phyloP scores from a whole-genome alignment of 2,329 filamentous ascomycete species.

The Calonectria honghensis region DNA sequence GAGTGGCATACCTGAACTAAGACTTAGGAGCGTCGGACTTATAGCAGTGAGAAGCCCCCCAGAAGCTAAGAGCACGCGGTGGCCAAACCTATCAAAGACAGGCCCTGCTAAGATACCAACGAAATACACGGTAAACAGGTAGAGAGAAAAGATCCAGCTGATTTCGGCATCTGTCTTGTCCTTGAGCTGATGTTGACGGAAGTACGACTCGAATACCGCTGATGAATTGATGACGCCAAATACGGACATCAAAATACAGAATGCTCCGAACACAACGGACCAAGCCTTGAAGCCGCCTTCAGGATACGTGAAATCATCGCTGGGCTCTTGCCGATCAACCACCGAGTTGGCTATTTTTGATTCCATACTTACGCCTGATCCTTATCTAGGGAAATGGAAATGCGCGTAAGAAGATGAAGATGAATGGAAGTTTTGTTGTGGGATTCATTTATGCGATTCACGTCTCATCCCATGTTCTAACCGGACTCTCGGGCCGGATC shows the following conservation, averaged over 20 bases:
- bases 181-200: neutral
- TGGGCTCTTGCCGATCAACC: neutral
- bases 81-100: neutral
- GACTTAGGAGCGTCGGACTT: neutral
- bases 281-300: neutral
- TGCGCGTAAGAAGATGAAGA: neutral
- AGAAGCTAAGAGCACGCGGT: neutral
- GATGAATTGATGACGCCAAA: constrained; percentile 4
- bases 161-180: neutral
- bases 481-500: neutral
- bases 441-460: neutral
- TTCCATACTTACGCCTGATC: neutral
- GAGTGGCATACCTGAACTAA: neutral
- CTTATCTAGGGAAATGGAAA: neutral
- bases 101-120: neutral
- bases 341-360: neutral
- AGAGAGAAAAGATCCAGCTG: constrained; percentile 7
- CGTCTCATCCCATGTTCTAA: no score
- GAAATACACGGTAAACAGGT: neutral
- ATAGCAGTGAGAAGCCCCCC: neutral
- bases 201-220: neutral
- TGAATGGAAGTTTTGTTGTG: neutral
- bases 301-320: neutral
- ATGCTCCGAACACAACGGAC: neutral
- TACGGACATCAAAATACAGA: neutral